Conservation (phyloP, 164 flowering plant genomes). For the Umbellularia californica region DNA sequence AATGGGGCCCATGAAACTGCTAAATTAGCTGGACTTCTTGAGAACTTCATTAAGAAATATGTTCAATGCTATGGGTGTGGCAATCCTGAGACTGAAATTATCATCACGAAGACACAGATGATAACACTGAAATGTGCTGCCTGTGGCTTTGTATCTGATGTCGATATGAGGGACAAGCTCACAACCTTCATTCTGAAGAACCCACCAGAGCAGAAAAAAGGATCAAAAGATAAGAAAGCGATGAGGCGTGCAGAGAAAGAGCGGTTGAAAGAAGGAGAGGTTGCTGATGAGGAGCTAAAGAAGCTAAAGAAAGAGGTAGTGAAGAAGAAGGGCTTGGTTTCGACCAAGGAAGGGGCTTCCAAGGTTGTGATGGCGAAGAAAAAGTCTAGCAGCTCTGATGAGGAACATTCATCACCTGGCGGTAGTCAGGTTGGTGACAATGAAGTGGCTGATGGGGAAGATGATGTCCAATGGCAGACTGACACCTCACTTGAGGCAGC, state of each 20-base stretch:
- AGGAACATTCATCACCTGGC: constrained; percentile 49
- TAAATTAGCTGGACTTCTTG: constrained; percentile 82
- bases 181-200: constrained; percentile 82
- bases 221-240: constrained; percentile 80
- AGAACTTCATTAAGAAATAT: constrained; percentile 85
- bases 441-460: constrained; percentile 33
- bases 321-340: constrained; percentile 41
- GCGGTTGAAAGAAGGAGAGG: constrained; percentile 86
- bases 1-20: constrained; percentile 90
- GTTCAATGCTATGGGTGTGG: constrained; percentile 96
- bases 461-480: constrained; percentile 72
- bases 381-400: constrained; percentile 53
- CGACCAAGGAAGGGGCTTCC: constrained; percentile 25
- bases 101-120: constrained; percentile 82
- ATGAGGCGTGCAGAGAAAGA: constrained; percentile 96
- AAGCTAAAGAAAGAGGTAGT: constrained; percentile 58
- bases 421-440: constrained; percentile 51
- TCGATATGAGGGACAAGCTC: constrained; percentile 91
- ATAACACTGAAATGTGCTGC: constrained; percentile 83
- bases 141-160: constrained; percentile 89
- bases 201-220: constrained; percentile 83
- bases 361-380: constrained; percentile 37
- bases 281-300: constrained; percentile 79
- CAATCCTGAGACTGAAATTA: constrained; percentile 83
- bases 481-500: constrained; percentile 77